Evolutionary conservation across 1,139 yeast genomes (phyloP), one percentile per base, ranked within the genome.

Genomic region (Diutina neorugosa): DNA sequence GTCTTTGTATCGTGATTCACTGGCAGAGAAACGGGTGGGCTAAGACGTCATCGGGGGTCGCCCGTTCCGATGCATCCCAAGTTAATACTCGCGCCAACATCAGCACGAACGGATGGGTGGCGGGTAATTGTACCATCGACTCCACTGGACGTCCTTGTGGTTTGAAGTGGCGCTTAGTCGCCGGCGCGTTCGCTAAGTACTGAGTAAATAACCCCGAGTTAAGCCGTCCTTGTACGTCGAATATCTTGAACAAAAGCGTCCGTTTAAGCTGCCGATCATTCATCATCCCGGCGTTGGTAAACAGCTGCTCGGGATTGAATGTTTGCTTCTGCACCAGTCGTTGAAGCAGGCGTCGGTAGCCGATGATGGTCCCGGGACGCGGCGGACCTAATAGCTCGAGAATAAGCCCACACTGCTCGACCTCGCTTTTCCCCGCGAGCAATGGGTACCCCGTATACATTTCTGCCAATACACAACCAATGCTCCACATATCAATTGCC

Each of bases 401-500:
- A 25, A 81, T 77, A 41, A 77, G 69, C 1, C 80, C 81, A 51
- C 86, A 68, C 55, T 86, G 83, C 55, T 84, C 89, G 51, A 73
- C 69, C 62, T 87, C 96, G 60, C 81, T 78, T 55, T 75, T 81
- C 0, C 90, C 91, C 44, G 86, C 84, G 56, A 87, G 78, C 27
- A 87, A 62, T 0, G 95, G 93, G 40, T 66, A 63, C 0, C 95
- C 96, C 0, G 81, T 74, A 53, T 73, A 76, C 52, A 86, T 64
- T 62, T 87, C 96, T 1, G 82, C 79, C 18, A 84, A 65, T 46
- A 87, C 78, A 54, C 91, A 78, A 0, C 86, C 93, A 56, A 84
- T 67, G 4, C 93, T 84, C 96, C 96, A 87, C 57, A 86, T 77
- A 63, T 87, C 96, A 54, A 87, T 86, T 59, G 79, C 79, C 31